Base-by-base conservation (phyloP, 345 rosid species). In the Gynandropsis gynandra region DNA sequence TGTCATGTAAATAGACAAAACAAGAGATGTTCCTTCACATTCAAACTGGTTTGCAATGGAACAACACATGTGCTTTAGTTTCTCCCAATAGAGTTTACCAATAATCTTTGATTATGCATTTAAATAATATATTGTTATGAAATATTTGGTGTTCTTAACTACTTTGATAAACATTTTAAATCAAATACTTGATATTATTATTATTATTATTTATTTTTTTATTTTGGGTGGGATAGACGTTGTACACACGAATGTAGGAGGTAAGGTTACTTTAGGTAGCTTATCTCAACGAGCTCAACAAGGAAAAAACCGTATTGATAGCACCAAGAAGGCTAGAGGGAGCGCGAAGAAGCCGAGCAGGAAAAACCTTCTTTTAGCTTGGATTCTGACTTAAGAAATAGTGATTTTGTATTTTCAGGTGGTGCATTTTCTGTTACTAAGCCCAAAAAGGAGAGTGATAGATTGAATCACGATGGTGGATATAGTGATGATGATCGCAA, bases 331-430 rank as follows among this genome's bases (percentile, higher is more conserved):
- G 76, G 79, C 55, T 16, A 84, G 87, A 64, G 87, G 82, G 96
- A 82, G 59, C 68, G 75, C 80, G 74, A 67, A 82, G 74, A 72
- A 73, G 56, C 69, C 11, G 67, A 82, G 74, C 73, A 82, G 69
- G 81, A 80, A 42, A 84, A 80, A 71, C 89, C 87, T 73, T 83
- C 59, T 68, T 87, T 95, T 50, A 81, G 93, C 65, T 11, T 83
- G 69, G 97, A 76, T 65, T 89, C 98, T 35, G 89, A 90, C 69
- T 80, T 89, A n/a, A 73, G 83, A 76, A 84, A 95, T 80, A 72
- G 87, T 58, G 76, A 79, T 62, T 82, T 80, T 77, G 75, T 84
- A 57, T 82, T 82, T 75, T 66, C 61, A 64, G 83, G 75, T 76
- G 77, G 76, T 50, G 61, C 65, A 31, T 72, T 37, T 66, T 71